Evolutionary conservation across 768 basidiomycete genomes (phyloP).

Genomic region (Pleurotus ostreatus): DNA sequence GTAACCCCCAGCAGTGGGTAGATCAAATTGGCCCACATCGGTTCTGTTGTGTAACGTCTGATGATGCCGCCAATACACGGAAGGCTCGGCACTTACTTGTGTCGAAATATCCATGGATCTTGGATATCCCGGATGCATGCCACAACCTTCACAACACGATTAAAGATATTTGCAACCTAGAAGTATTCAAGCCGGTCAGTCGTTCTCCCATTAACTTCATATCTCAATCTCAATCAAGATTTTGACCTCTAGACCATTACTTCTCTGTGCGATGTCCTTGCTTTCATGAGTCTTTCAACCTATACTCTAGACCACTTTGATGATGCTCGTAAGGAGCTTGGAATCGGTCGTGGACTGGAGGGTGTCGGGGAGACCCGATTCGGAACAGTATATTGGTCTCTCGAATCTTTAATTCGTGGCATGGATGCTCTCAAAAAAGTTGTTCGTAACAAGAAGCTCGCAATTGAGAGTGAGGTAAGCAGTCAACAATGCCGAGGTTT

Average conservation of each 20-base stretch:
- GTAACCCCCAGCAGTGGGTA: background rate
- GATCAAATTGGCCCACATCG: background rate
- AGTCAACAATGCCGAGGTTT: background rate
- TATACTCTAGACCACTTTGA: conserved; percentile 16
- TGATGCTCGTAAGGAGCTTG: conserved; percentile 11
- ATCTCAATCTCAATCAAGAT: background rate
- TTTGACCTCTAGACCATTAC: conserved; percentile 1
- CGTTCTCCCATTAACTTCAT: background rate
- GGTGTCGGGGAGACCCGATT: conserved; percentile 18
- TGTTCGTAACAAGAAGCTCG: conserved; percentile 7
- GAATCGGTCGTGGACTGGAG: conserved; percentile 16
- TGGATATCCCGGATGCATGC: conserved; percentile 9
- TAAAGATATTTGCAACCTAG: conserved; percentile 8
- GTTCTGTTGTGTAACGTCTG: background rate
- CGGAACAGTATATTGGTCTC: conserved; percentile 15
- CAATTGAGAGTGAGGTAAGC: conserved; percentile 10
- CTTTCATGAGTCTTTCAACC: conserved; percentile 13
- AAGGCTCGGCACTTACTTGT: background rate
- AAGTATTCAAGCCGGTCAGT: conserved; percentile 9
- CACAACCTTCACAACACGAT: background rate
- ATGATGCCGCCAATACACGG: background rate
- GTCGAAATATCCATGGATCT: conserved; percentile 2
- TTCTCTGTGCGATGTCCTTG: conserved; percentile 1
- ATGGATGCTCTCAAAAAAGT: conserved; percentile 14
- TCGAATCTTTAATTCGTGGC: conserved; percentile 13